Conservation (phyloP, 2,329 filamentous ascomycete genomes). For the Claviceps arundinis region DNA sequence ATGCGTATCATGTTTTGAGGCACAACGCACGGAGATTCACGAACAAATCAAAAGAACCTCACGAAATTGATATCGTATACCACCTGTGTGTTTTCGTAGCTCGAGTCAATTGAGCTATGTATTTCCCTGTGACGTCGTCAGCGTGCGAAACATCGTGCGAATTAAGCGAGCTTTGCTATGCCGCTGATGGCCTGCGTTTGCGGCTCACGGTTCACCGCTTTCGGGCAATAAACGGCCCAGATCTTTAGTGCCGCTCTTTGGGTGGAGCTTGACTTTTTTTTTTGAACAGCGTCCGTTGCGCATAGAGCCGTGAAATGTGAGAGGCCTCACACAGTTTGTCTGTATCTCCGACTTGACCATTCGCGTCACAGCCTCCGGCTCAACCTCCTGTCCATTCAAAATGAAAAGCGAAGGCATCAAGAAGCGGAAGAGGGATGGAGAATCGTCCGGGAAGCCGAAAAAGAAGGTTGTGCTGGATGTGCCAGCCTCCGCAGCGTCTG, state of each 20-base stretch:
- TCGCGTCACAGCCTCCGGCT: background rate
- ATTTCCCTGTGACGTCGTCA: background rate
- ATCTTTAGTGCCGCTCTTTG: conserved; percentile 14
- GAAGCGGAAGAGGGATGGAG: conserved; percentile 41
- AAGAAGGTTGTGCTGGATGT: conserved; percentile 39
- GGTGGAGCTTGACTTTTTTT: conserved; percentile 14
- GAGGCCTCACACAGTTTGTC: background rate
- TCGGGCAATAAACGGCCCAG: conserved; percentile 14
- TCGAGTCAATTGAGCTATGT: too few species aligned
- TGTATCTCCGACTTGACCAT: background rate
- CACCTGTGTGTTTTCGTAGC: too few species aligned
- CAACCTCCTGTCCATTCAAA: background rate
- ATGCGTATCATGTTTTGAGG: background rate
- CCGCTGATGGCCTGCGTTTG: too few species aligned
- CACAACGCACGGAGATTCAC: too few species aligned
- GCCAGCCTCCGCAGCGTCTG: conserved; percentile 25
- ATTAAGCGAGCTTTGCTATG: background rate
- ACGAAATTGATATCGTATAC: too few species aligned
- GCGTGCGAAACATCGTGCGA: background rate
- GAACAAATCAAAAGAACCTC: too few species aligned
- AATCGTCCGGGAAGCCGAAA: conserved; percentile 27
- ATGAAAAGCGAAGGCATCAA: conserved; percentile 30
- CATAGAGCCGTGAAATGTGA: background rate
- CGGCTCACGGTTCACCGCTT: conserved; percentile 13
- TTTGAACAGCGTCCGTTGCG: conserved; percentile 15